These are phyloP conservation scores for Colletotrichum zoysiae DNA, from an alignment of 2,329 filamentous ascomycete genomes.

Conservation along the genomic window DNA sequence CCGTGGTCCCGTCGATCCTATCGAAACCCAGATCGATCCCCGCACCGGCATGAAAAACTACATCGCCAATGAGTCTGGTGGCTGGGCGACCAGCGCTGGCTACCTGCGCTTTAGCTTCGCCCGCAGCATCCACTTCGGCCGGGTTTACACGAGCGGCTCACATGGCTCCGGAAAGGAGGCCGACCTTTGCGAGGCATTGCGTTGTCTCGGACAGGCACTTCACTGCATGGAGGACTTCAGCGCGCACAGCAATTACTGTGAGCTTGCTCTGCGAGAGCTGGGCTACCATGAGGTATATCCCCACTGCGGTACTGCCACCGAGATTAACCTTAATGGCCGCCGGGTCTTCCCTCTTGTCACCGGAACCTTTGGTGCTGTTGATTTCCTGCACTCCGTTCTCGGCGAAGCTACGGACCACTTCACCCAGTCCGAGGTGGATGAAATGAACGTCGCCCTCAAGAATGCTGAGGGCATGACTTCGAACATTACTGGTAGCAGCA, in stretches of 20 bases:
- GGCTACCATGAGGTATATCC: constrained; percentile 78
- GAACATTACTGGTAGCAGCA: constrained; percentile 45
- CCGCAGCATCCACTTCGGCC: constrained; percentile 81
- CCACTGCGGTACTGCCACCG: constrained; percentile 75
- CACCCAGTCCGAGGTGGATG: constrained; percentile 85
- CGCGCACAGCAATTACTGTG: constrained; percentile 87
- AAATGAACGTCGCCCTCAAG: constrained; percentile 80
- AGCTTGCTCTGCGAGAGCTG: constrained; percentile 80
- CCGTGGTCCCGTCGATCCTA: constrained; percentile 79
- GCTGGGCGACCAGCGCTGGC: constrained; percentile 90
- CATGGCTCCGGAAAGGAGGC: constrained; percentile 75
- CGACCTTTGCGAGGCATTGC: constrained; percentile 83
- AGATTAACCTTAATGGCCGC: constrained; percentile 75
- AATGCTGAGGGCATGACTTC: constrained; percentile 69
- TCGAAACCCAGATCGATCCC: constrained; percentile 80
- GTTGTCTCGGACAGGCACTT: constrained; percentile 80
- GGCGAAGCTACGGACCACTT: constrained; percentile 85
- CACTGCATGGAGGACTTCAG: constrained; percentile 85
- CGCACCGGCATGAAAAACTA: constrained; percentile 99
- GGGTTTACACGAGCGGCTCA: constrained; percentile 78
- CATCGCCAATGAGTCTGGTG: constrained; percentile 89
- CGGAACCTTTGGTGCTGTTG: constrained; percentile 82
- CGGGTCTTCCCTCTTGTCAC: constrained; percentile 82
- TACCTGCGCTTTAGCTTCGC: constrained; percentile 83
- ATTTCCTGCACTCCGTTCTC: constrained; percentile 84